Evolutionary conservation across 768 basidiomycete genomes (phyloP).

Genomic region (Psilocybe subaeruginosa): DNA sequence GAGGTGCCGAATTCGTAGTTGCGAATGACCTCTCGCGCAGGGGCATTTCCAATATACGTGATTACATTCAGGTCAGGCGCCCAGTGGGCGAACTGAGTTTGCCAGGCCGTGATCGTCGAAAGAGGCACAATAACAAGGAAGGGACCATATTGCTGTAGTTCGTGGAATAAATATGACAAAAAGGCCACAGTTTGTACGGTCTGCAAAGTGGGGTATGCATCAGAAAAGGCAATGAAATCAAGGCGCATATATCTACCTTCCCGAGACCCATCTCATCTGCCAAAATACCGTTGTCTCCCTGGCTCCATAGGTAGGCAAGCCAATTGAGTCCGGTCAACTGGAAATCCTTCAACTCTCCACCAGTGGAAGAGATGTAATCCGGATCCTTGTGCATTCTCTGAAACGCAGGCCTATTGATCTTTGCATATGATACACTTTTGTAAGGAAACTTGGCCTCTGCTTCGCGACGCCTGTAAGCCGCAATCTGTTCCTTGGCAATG

Average conservation of each 20-base stretch:
- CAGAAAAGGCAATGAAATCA: constrained; percentile 7
- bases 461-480: constrained; percentile 77
- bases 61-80: constrained; percentile 97
- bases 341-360: constrained; percentile 94
- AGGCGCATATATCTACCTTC: constrained; percentile 54
- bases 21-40: constrained; percentile 89
- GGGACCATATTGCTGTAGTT: constrained; percentile 91
- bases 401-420: constrained; percentile 75
- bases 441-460: constrained; percentile 82
- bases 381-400: constrained; percentile 87
- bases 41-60: constrained; percentile 91
- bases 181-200: constrained; percentile 96
- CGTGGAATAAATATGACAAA: constrained; percentile 93
- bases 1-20: constrained; percentile 88
- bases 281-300: constrained; percentile 94
- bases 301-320: constrained; percentile 96
- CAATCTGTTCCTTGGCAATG: constrained; percentile 78
- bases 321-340: constrained; percentile 98
- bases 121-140: constrained; percentile 98
- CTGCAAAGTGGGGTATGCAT: constrained; percentile 36
- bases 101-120: constrained; percentile 98
- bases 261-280: constrained; percentile 99
- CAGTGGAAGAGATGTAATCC: constrained; percentile 75
- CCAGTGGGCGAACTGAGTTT: constrained; percentile 92
- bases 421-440: constrained; percentile 73